These are phyloP conservation scores for Collybia mongolica DNA, from an alignment of 768 basidiomycete species.

Conservation along the genomic window DNA sequence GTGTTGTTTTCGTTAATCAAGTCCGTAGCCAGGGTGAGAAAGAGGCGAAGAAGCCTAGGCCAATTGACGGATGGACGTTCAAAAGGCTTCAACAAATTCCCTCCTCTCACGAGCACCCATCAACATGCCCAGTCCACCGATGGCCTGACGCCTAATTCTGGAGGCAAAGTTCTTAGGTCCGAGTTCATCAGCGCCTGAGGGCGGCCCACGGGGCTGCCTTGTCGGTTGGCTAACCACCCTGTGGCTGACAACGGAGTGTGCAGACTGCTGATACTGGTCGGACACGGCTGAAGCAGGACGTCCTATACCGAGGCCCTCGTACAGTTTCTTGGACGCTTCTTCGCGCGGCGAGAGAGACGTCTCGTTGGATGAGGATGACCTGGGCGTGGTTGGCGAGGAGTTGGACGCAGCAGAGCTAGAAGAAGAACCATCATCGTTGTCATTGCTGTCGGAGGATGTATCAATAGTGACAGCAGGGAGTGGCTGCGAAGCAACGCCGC, in stretches of 20 bases:
- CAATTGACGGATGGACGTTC: constrained; percentile 19
- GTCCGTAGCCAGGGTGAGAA: not conserved
- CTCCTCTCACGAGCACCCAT: constrained; percentile 82
- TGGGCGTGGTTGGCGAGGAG: constrained; percentile 78
- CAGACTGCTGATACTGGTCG: constrained; percentile 36
- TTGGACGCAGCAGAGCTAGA: constrained; percentile 44
- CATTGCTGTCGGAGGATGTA: constrained; percentile 46
- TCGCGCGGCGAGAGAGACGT: constrained; percentile 79
- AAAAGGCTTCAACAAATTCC: constrained; percentile 72
- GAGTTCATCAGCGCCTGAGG: constrained; percentile 82
- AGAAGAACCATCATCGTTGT: constrained; percentile 59
- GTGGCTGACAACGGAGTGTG: constrained; percentile 42
- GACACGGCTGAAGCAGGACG: constrained; percentile 52
- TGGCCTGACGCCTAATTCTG: constrained; percentile 81
- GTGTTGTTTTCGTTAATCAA: constrained; percentile 3
- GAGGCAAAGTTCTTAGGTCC: constrained; percentile 88
- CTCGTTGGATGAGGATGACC: constrained; percentile 62
- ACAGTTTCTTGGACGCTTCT: constrained; percentile 82
- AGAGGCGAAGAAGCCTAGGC: no score
- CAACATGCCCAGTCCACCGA: constrained; percentile 75
- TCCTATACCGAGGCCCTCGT: constrained; percentile 86
- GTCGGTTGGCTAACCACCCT: constrained; percentile 71
- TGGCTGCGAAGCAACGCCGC: constrained; percentile 46
- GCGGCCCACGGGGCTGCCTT: constrained; percentile 87
- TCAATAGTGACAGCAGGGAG: constrained; percentile 59